Evolutionary conservation across 495 filamentous ascomycete genomes (phyloP).

Genomic region (Physcia stellaris): DNA sequence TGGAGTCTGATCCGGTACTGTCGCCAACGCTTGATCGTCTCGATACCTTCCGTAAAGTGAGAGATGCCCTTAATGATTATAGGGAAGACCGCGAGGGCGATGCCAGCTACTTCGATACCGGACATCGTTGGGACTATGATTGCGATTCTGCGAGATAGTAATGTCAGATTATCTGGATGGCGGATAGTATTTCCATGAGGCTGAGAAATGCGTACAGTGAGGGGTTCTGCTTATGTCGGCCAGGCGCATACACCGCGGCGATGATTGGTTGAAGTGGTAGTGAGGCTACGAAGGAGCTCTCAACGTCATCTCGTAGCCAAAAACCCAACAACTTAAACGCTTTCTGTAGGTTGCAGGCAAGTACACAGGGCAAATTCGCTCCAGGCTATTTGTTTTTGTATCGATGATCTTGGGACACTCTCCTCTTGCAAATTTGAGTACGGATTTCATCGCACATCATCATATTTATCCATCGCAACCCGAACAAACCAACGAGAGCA

Average conservation of each 20-base stretch:
- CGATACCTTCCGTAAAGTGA: conserved; percentile 10
- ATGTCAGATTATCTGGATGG: neutral
- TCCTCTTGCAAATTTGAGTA: too few relatives aligned
- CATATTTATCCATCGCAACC: neutral
- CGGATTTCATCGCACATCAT: neutral
- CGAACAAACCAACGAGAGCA: neutral
- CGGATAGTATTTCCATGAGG: neutral
- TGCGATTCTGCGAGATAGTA: neutral
- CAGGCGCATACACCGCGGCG: neutral
- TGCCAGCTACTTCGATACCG: conserved; percentile 13
- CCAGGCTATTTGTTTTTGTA: neutral
- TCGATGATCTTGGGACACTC: neutral
- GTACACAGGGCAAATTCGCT: too few relatives aligned
- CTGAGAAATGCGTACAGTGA: neutral
- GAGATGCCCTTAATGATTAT: conserved; percentile 18
- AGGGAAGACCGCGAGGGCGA: conserved; percentile 19
- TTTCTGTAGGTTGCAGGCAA: too few relatives aligned
- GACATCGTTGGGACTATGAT: too few relatives aligned
- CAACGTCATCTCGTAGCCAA: neutral
- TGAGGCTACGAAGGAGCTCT: neutral
- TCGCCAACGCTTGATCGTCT: conserved; percentile 10
- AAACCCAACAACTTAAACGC: too few relatives aligned
- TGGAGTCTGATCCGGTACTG: conserved; percentile 8
- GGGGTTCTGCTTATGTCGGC: neutral
- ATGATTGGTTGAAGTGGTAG: neutral